A percentile compares a stretch with the other conserved stretches of the same genome.
phyloP scores from a whole-genome alignment of 1,139 yeast genomes.

The Diutina sp. region DNA sequence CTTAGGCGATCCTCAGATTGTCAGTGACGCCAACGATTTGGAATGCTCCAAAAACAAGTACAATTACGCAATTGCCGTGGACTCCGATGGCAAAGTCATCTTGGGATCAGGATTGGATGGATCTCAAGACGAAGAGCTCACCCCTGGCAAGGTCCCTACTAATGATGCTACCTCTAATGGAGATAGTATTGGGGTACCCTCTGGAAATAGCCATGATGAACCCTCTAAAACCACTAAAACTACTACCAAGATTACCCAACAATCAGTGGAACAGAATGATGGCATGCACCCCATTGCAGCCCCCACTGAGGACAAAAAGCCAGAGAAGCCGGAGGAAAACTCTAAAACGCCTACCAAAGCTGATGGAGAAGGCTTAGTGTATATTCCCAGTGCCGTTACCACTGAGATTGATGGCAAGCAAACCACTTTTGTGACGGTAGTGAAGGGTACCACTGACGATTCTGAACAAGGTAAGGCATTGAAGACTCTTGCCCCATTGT shows the following conservation, averaged over 20 bases:
- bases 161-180: not conserved
- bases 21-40: not conserved
- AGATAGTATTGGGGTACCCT: not conserved
- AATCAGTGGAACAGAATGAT: not conserved
- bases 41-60: not conserved
- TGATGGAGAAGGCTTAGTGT: not conserved
- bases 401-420: not conserved
- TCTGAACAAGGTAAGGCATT: not conserved
- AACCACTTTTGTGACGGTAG: not conserved
- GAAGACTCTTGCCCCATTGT: not conserved
- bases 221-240: not conserved
- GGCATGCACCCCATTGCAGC: not conserved
- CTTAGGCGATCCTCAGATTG: not conserved
- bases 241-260: not conserved
- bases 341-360: not conserved
- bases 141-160: not conserved
- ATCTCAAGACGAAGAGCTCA: not conserved
- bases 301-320: not conserved
- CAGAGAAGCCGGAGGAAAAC: too few relatives aligned
- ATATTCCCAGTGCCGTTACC: not conserved
- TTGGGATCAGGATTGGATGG: not conserved
- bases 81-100: not conserved
- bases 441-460: not conserved
- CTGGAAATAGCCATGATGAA: not conserved
- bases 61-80: not conserved